A percentile compares a stretch with the other conserved stretches of the same genome.
These are phyloP conservation scores for Inga laurina DNA, from an alignment of 306 rosid genomes.

Conservation along the genomic window DNA sequence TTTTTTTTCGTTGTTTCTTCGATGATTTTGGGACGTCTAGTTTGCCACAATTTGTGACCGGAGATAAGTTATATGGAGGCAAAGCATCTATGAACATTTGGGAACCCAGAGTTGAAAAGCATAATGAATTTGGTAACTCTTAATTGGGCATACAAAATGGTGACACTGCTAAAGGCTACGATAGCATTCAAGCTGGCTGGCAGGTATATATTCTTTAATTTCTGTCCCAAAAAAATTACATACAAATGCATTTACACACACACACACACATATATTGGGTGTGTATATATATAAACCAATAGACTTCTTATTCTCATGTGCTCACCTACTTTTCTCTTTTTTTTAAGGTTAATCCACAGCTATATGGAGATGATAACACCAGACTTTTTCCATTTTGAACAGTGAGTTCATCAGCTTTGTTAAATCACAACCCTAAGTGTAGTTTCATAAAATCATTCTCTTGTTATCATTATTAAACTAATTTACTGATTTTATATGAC, in stretches of 20 bases:
- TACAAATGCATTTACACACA: too few species aligned
- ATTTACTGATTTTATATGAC: constrained; percentile 10
- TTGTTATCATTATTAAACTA: background rate
- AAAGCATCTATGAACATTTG: constrained; percentile 58
- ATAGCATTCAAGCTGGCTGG: constrained; percentile 64
- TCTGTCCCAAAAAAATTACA: background rate
- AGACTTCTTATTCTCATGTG: too few species aligned
- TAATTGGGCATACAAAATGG: constrained; percentile 54
- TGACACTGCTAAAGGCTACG: constrained; percentile 42
- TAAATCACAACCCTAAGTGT: background rate
- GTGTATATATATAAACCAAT: too few species aligned
- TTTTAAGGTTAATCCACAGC: constrained; percentile 50
- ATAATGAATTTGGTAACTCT: constrained; percentile 52
- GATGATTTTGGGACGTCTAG: constrained; percentile 35
- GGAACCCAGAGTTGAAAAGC: constrained; percentile 51
- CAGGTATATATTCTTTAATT: constrained; percentile 44
- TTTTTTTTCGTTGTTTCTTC: constrained; percentile 8
- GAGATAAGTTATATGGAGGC: constrained; percentile 50
- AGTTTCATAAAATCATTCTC: background rate
- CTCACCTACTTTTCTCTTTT: too few species aligned
- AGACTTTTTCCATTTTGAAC: constrained; percentile 35
- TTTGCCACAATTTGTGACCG: constrained; percentile 54
- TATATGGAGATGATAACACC: constrained; percentile 54
- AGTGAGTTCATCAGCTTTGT: background rate
- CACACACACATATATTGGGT: too few species aligned